Base-by-base conservation (phyloP, 208 protist genomes). In the Acanthamoeba triangularis region DNA sequence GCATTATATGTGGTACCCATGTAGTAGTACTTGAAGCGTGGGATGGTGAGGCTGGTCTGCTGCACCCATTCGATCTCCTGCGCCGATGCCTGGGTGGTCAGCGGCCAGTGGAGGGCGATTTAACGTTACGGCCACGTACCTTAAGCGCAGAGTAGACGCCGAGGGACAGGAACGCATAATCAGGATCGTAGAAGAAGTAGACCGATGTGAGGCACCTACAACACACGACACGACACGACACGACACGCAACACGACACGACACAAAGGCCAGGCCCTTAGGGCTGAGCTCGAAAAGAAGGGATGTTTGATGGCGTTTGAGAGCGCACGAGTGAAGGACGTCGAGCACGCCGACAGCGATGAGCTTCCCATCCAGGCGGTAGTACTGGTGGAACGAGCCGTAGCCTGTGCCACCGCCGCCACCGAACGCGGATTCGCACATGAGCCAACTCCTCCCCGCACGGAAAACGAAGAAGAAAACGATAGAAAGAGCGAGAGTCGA, bases 141-240 rank as follows among this genome's bases (percentile, higher is more conserved):
- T 74, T 44, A 0, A 98, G 91, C 14, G 95, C 96, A 23, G 85
- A 91, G 56, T 74, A 91, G 18, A 91, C 85, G 25, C 85, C 85
- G 28, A 72, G 85, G 33, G 85, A 91, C 25, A 91, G 85, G 35
- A 91, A 91, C 20, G 85, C 14, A 25, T 91, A 91, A 28, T 91
- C 85, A 20, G 98, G 97, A 93, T 98, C 98, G 92, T 98, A 98
- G 49, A 97, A 97, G 56, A 98, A 97, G 52, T 98, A 98, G 3
- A 98, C 97, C 35, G 97, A 98, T 1, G 96, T 97, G 8, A 98
- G 33, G 78, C 97, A 98, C 5, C 59, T 25, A 41, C 25, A 30
- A 0, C 1, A 30, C 61, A 20, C 54, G 54, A 1, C 54, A 61
- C 11, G 18, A 6, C 54, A 61, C 54, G 20, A 61, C 41, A 61